These are phyloP conservation scores for Trichodelitschia bisporula DNA, from an alignment of 495 filamentous ascomycete genomes.

Conservation along the genomic window DNA sequence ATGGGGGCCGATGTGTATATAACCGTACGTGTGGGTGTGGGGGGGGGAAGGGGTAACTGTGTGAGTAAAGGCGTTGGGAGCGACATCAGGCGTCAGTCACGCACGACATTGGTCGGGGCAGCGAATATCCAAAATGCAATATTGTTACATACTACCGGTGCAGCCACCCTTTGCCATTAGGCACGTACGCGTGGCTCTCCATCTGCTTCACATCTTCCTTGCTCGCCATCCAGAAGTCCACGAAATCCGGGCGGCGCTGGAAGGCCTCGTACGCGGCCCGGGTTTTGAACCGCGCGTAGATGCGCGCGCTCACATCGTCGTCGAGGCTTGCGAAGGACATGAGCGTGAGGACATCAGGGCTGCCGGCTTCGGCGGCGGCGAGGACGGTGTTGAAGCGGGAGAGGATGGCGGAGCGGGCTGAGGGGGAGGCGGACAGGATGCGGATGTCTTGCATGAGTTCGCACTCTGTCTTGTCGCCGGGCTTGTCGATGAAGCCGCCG, in stretches of 20 bases:
- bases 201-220: constrained; percentile 4
- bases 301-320: constrained; percentile 6
- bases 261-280: constrained; percentile 7
- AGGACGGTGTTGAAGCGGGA: not conserved
- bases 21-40: no score
- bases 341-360: constrained; percentile 6
- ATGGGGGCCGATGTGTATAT: no score
- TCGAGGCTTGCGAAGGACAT: constrained; percentile 7
- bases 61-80: no score
- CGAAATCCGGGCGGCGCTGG: constrained; percentile 5
- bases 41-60: no score
- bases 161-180: constrained; percentile 11
- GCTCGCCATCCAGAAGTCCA: constrained; percentile 5
- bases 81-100: no score
- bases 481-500: constrained; percentile 7
- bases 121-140: no score
- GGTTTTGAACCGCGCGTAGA: constrained; percentile 7
- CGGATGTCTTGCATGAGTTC: constrained; percentile 8
- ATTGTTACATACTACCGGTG: no score
- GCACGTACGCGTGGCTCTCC: constrained; percentile 8
- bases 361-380: constrained; percentile 1
- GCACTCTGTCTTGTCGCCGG: constrained; percentile 1
- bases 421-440: constrained; percentile 1
- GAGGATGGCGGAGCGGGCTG: constrained; percentile 3
- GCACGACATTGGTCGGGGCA: no score